phyloP scores from a whole-genome alignment of 2,329 filamentous ascomycete genomes.

The Fusarium solani-melongenae region DNA sequence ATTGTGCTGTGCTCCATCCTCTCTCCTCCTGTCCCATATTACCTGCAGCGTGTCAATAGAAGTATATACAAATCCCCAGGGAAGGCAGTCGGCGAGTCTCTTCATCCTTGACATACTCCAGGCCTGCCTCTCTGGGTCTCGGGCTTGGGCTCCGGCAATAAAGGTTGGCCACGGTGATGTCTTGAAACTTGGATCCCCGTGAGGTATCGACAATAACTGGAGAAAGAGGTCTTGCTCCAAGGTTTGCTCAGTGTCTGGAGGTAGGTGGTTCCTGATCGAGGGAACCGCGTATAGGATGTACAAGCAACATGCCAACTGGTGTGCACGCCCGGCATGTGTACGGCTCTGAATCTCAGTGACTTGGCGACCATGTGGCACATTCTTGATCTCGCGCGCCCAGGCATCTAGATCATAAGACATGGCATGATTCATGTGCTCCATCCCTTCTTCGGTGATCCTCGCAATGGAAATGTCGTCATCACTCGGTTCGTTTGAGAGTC shows the following conservation, averaged over 20 bases:
- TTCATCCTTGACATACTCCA: slow-evolving; percentile 10
- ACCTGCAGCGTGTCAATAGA: slow-evolving; percentile 10
- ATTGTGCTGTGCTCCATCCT: neutral
- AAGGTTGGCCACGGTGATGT: slow-evolving; percentile 19
- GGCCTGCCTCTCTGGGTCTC: neutral
- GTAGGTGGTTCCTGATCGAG: neutral
- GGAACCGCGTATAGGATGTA: slow-evolving; percentile 14
- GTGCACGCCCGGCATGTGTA: slow-evolving; percentile 10
- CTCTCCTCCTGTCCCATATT: neutral
- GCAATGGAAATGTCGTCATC: neutral
- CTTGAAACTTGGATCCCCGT: slow-evolving; percentile 18
- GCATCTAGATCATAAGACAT: slow-evolving; percentile 8
- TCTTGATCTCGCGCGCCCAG: slow-evolving; percentile 7
- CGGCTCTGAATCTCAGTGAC: slow-evolving; percentile 10
- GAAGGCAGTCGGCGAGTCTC: neutral
- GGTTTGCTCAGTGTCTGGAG: neutral
- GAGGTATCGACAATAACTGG: neutral
- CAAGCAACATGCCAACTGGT: slow-evolving; percentile 9
- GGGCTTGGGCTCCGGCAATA: slow-evolving; percentile 9
- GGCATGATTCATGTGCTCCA: neutral
- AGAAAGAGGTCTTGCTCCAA: neutral
- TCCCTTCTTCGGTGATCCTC: neutral
- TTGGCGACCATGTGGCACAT: slow-evolving; percentile 4
- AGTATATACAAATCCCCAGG: slow-evolving; percentile 15
- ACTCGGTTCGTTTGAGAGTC: neutral